Evolutionary conservation across 2,329 filamentous ascomycete genomes (phyloP).

Genomic region (Trichoderma harzianum): DNA sequence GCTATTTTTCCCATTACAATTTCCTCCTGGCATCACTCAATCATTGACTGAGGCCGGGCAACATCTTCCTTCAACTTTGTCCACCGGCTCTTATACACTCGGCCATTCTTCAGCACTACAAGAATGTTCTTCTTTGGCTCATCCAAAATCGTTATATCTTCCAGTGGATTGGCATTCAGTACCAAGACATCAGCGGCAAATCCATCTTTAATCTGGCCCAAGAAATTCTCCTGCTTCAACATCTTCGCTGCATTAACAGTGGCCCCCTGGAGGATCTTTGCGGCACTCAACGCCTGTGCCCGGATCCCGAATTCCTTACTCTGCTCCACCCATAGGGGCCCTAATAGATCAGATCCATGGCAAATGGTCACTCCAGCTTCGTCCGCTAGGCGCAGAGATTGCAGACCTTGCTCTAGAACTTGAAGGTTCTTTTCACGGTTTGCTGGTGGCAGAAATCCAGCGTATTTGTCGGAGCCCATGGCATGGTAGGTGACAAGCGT

Average conservation of each 20-base stretch:
- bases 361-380: slow-evolving; percentile 54
- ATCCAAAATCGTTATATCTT: slow-evolving; percentile 52
- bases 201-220: slow-evolving; percentile 51
- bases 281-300: slow-evolving; percentile 23
- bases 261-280: slow-evolving; percentile 29
- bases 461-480: slow-evolving; percentile 44
- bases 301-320: slow-evolving; percentile 34
- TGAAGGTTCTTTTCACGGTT: slow-evolving; percentile 48
- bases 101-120: slow-evolving; percentile 53
- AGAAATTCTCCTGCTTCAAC: slow-evolving; percentile 41
- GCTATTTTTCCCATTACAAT: fast-evolving
- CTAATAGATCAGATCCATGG: slow-evolving; percentile 45
- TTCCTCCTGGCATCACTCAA: background rate
- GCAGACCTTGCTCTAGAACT: slow-evolving; percentile 46
- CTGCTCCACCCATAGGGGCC: slow-evolving; percentile 31
- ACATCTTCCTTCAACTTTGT: slow-evolving; percentile 20
- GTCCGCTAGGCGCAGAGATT: slow-evolving; percentile 45
- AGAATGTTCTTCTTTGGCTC: slow-evolving; percentile 45
- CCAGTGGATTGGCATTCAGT: slow-evolving; percentile 50
- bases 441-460: slow-evolving; percentile 42
- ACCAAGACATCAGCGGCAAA: slow-evolving; percentile 53
- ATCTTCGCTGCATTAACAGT: slow-evolving; percentile 49
- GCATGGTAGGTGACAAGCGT: slow-evolving; percentile 51
- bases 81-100: slow-evolving; percentile 33
- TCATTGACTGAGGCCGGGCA: background rate